phyloP scores from a whole-genome alignment of 2,329 filamentous ascomycete genomes.

The Botrytis medusae region DNA sequence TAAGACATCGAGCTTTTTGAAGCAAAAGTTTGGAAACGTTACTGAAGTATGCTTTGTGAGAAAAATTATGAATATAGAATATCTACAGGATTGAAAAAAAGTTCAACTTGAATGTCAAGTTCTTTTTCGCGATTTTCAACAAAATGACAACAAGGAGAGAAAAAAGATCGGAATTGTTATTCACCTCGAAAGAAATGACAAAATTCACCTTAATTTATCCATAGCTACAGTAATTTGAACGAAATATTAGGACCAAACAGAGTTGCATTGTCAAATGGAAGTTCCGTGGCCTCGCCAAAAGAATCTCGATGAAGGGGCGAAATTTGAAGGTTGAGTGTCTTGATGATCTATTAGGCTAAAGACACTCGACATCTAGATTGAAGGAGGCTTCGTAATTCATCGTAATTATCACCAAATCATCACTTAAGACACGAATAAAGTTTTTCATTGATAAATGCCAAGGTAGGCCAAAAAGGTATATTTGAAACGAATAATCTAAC shows the following conservation, averaged over 20 bases:
- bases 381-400: background rate
- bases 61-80: background rate
- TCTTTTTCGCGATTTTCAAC: background rate
- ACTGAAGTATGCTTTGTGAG: background rate
- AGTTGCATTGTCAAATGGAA: background rate
- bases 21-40: background rate
- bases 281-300: background rate
- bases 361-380: background rate
- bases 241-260: fast-evolving
- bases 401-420: background rate
- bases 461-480: background rate
- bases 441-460: background rate
- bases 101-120: background rate
- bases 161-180: background rate
- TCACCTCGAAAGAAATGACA: background rate
- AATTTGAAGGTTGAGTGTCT: background rate
- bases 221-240: background rate
- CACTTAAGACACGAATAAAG: background rate
- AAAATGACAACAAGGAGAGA: background rate
- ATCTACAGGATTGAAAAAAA: background rate
- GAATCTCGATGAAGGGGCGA: background rate
- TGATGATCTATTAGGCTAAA: too few relatives aligned
- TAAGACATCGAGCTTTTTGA: background rate
- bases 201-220: background rate
- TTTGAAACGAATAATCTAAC: background rate